These are phyloP conservation scores for Phellinidium pouzarii DNA, from an alignment of 1,284 basidiomycete genomes.

Conservation along the genomic window DNA sequence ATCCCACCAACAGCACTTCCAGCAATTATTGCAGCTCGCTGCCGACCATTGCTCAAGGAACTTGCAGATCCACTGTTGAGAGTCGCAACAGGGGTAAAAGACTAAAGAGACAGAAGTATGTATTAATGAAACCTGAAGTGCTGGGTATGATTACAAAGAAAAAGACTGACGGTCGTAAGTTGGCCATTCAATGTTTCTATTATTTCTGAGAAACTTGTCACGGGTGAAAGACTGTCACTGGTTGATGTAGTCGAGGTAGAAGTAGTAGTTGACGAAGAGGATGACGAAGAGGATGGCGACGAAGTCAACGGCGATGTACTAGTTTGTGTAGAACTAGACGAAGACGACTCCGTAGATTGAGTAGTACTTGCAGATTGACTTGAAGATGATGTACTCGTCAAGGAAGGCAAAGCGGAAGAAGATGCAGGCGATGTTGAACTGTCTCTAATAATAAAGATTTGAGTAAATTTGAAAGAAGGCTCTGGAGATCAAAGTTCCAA, in stretches of 20 bases:
- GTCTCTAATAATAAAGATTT: background rate
- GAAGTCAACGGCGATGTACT: background rate
- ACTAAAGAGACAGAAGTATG: slow-evolving; percentile 17
- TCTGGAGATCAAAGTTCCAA: background rate
- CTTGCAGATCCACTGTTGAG: slow-evolving; percentile 11
- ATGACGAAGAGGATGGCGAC: background rate
- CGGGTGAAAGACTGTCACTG: slow-evolving; percentile 6
- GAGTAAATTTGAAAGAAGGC: background rate
- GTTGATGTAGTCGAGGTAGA: background rate
- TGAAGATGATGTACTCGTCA: background rate
- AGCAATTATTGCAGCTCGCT: slow-evolving; percentile 38
- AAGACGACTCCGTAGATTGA: background rate
- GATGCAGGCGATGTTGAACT: background rate
- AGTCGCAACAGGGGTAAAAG: slow-evolving; percentile 26
- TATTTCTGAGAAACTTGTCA: slow-evolving; percentile 13
- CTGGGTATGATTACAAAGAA: background rate
- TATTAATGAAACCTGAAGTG: background rate
- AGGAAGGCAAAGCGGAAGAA: background rate
- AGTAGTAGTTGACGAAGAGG: background rate
- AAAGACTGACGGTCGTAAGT: slow-evolving; percentile 14
- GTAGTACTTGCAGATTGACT: background rate
- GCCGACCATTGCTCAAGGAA: slow-evolving; percentile 10
- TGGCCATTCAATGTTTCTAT: slow-evolving; percentile 10
- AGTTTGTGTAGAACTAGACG: background rate
- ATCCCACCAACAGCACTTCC: slow-evolving; percentile 41